These are phyloP conservation scores for Allium fistulosum DNA, from an alignment of 106 monocot species.

Conservation along the genomic window DNA sequence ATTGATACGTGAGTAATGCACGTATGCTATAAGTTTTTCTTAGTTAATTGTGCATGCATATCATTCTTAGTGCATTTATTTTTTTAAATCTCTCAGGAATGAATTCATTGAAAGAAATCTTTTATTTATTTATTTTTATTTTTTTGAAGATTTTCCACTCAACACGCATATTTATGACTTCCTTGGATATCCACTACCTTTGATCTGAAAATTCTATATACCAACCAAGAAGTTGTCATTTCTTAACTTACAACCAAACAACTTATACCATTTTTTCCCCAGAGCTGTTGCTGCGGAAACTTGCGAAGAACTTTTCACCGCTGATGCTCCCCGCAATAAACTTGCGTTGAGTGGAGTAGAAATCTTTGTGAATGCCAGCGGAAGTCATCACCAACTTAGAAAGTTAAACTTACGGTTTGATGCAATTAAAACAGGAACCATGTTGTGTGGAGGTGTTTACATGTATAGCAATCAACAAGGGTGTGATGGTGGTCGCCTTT, in stretches of 20 bases:
- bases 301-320: conserved; percentile 96
- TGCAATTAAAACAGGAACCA: conserved; percentile 89
- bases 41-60: not conserved
- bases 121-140: not conserved
- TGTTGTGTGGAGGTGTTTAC: conserved; percentile 85
- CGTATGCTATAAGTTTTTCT: not conserved
- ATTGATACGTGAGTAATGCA: conserved; percentile 57
- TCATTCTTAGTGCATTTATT: not conserved
- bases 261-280: conserved; percentile 11
- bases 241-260: not conserved
- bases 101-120: not conserved
- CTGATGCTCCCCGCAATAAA: conserved; percentile 72
- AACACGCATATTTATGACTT: no score
- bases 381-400: conserved; percentile 96
- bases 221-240: no score
- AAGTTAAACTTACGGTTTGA: conserved; percentile 96
- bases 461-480: conserved; percentile 99
- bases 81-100: not conserved
- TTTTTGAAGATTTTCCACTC: not conserved
- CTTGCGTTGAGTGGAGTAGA: conserved; percentile 93
- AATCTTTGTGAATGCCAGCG: conserved; percentile 94
- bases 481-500: conserved; percentile 96
- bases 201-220: no score
- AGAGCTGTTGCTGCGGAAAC: conserved; percentile 96
- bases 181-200: no score